These are phyloP conservation scores for Kalanchoe fedtschenkoi DNA, from an alignment of 164 flowering plant species.

Conservation along the genomic window DNA sequence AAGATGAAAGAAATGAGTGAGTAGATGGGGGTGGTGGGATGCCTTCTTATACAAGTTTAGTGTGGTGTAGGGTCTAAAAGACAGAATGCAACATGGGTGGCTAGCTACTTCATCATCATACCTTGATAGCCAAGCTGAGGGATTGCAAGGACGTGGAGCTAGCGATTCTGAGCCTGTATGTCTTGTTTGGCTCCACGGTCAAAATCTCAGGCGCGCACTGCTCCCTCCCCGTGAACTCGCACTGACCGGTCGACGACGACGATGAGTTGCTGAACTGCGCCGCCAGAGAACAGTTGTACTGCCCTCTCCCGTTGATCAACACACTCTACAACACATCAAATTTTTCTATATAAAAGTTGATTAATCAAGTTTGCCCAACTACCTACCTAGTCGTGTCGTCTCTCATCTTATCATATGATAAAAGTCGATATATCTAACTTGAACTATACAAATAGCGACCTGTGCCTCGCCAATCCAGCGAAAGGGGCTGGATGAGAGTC, in stretches of 20 bases:
- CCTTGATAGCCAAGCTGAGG: conserved; percentile 72
- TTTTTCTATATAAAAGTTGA: background rate
- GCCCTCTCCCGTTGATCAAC: conserved; percentile 79
- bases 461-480: conserved; percentile 91
- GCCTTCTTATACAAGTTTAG: background rate
- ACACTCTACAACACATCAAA: conserved; percentile 27
- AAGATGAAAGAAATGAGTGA: background rate
- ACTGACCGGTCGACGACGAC: conserved; percentile 12
- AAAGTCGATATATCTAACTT: no score
- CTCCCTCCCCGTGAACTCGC: conserved; percentile 30
- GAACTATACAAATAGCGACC: conserved; percentile 25
- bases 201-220: conserved; percentile 57
- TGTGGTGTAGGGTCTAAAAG: background rate
- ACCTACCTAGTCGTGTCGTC: background rate
- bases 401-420: background rate
- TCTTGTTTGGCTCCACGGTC: conserved; percentile 57
- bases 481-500: conserved; percentile 57
- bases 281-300: conserved; percentile 69
- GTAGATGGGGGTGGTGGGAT: background rate
- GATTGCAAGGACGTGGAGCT: conserved; percentile 73
- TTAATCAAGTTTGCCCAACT: no score
- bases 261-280: conserved; percentile 29
- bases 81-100: background rate
- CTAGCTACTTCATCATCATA: conserved; percentile 14
- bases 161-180: conserved; percentile 72